These are phyloP conservation scores for Casuarina glauca DNA, from an alignment of 306 rosid genomes.

Conservation along the genomic window DNA sequence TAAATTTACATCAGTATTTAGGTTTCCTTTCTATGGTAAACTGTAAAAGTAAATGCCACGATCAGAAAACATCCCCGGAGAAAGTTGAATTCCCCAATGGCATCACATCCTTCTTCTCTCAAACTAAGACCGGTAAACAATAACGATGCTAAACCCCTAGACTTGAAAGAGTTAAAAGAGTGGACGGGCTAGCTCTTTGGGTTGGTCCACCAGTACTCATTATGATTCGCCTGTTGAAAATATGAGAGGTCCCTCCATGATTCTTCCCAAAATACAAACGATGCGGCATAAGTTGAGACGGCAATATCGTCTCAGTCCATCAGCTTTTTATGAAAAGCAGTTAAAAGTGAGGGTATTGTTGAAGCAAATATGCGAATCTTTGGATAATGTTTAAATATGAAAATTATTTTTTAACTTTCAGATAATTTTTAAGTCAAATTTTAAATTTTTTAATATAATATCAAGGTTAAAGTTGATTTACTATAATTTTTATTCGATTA, in stretches of 20 bases:
- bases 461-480: too few relatives aligned
- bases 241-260: background rate
- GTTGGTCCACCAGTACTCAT: slow-evolving; percentile 2
- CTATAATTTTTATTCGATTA: too few relatives aligned
- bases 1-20: too few relatives aligned
- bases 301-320: background rate
- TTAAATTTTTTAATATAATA: too few relatives aligned
- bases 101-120: background rate
- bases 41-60: background rate
- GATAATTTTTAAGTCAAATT: too few relatives aligned
- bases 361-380: too few relatives aligned
- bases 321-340: background rate
- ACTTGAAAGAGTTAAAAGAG: background rate
- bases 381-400: too few relatives aligned
- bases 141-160: background rate
- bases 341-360: too few relatives aligned
- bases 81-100: too few relatives aligned
- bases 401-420: too few relatives aligned
- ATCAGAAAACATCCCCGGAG: background rate
- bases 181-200: background rate
- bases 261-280: background rate
- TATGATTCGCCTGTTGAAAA: slow-evolving; percentile 12
- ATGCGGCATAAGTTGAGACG: background rate
- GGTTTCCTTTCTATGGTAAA: too few relatives aligned
- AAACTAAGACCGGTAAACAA: background rate